Base-by-base conservation (phyloP, 768 basidiomycete genomes). In the Kwoniella pini region DNA sequence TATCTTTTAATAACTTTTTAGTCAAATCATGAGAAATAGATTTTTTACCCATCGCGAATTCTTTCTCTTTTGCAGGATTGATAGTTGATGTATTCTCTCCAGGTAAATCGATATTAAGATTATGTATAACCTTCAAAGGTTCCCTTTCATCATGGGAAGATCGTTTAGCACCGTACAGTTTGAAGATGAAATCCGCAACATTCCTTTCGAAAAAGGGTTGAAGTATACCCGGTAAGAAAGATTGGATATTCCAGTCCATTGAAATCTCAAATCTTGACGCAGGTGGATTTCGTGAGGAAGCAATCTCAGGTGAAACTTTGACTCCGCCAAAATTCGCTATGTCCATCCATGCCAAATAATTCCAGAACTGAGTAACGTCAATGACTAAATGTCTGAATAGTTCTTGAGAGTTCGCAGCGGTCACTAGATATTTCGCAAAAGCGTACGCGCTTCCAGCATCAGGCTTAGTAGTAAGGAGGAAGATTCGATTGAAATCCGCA, bases 291-390 rank as follows among this genome's bases (percentile, higher is more conserved):
- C 67, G 66, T 48, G 54, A 62, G 4, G 57, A 31, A 10, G 75
- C 77, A 2, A 65, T 51, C 13, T 71, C 72, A 22, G 93, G 82
- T 0, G 77, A 57, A 24, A 88, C 84, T 54, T 87, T 84, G 56
- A 98, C 83, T 1, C 90, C 93, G 17, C 88, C 91, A 74, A 88
- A 85, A 77, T 98, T 99, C 27, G 91, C 90, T 12, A 86, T 83
- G 79, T 99, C 96, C 92, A 98, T 92, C 83, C 91, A 95, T 26
- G 97, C 81, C 9, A 98, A 80, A 74, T 90, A 91, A 80, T 98
- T 92, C 80, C 94, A 99, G 80, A 88, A 96, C 4, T 88, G 84
- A 26, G 89, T 87, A 19, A 92, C 88, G 44, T 88, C 83, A 60
- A 99, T 84, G 73, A 88, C 88, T 27, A 98, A 82, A 62, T 96